Evolutionary conservation across 208 protist species (phyloP).

Genomic region (Vickermania spadyakhi): DNA sequence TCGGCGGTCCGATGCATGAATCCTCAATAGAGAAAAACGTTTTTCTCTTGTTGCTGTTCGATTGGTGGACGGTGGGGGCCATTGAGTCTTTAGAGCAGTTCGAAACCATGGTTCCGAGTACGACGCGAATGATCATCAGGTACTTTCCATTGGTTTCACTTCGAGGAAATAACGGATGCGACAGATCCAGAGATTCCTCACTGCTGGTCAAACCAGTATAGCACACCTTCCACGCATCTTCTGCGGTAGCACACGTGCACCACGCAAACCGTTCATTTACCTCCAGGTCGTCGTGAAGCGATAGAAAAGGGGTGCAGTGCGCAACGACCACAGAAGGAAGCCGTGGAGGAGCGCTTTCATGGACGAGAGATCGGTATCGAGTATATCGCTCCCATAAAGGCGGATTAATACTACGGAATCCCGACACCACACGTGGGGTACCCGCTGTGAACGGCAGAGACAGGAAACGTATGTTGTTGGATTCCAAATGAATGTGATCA

Average conservation of each 20-base stretch:
- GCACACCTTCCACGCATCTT: constrained; percentile 41
- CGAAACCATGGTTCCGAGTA: constrained; percentile 40
- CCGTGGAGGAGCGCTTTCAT: constrained; percentile 24
- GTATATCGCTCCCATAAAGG: background rate
- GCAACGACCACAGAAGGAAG: constrained; percentile 22
- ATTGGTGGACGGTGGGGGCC: no score
- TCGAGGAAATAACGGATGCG: background rate
- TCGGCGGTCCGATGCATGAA: background rate
- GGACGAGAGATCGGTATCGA: no score
- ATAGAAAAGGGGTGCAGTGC: constrained; percentile 13
- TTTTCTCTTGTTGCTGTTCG: background rate
- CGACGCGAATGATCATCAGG: constrained; percentile 38
- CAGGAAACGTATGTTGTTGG: no score
- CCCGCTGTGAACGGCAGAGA: background rate
- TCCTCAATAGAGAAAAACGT: background rate
- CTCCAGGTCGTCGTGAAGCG: constrained; percentile 57
- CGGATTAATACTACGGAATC: background rate
- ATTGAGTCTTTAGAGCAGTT: background rate
- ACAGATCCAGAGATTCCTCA: background rate
- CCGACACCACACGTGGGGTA: background rate
- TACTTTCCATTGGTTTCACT: constrained; percentile 22
- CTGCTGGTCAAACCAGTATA: constrained; percentile 25
- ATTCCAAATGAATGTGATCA: background rate
- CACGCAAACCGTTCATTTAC: constrained; percentile 56
- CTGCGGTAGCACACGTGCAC: constrained; percentile 33